A percentile compares a stretch with the other conserved stretches of the same genome.
Evolutionary conservation across 2,329 filamentous ascomycete species (phyloP).

Genomic region (Talaromyces sp.): DNA sequence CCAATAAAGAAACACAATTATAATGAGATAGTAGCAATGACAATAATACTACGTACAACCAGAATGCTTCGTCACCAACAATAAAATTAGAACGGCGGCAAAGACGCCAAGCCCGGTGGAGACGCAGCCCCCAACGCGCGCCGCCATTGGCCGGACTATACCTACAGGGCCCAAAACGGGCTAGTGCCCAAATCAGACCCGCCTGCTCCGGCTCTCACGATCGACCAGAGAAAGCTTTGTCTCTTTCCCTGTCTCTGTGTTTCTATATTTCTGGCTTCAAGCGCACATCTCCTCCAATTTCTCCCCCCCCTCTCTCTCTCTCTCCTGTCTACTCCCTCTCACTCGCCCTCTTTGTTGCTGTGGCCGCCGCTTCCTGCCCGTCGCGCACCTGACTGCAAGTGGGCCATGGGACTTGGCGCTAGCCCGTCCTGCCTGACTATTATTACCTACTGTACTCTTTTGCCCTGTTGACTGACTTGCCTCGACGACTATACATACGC

Average conservation of each 20-base stretch:
- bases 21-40: not conserved
- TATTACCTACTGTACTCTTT: not conserved
- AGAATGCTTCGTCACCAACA: not conserved
- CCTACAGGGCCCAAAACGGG: not conserved
- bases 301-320: not conserved
- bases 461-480: slow-evolving; percentile 7
- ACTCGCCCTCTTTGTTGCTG: not conserved
- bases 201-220: not conserved
- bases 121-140: not conserved
- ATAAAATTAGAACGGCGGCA: not conserved
- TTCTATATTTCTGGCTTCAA: not conserved
- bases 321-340: not conserved
- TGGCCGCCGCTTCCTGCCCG: not conserved
- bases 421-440: not conserved
- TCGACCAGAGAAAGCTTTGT: not conserved
- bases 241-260: not conserved
- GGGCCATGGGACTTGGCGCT: not conserved
- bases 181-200: not conserved
- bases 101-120: not conserved
- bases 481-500: not conserved
- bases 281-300: not conserved
- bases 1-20: not conserved
- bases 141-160: not conserved
- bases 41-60: too few species aligned
- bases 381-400: not conserved